Evolutionary conservation across 2,329 filamentous ascomycete genomes (phyloP).

Genomic region (Colletotrichum sp.): DNA sequence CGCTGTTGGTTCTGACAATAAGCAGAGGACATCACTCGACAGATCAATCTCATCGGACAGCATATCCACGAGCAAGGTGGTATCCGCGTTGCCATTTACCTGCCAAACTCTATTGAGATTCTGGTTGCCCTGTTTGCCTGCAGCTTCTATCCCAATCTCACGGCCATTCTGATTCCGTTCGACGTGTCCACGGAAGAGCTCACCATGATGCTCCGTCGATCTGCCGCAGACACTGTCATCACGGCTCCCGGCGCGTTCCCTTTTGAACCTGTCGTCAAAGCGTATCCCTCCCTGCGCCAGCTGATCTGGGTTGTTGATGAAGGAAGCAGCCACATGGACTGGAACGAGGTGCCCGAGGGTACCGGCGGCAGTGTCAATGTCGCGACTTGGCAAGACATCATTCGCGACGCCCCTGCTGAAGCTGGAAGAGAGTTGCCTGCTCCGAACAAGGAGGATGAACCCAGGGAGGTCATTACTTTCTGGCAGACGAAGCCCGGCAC

Average conservation of each 20-base stretch:
- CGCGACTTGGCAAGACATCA: constrained; percentile 90
- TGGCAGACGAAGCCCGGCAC: constrained; percentile 62
- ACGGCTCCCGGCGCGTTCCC: constrained; percentile 88
- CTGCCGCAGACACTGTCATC: constrained; percentile 80
- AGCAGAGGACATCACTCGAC: constrained; percentile 74
- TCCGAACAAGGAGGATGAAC: constrained; percentile 57
- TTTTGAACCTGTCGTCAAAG: constrained; percentile 72
- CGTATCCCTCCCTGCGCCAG: constrained; percentile 74
- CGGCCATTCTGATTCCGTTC: constrained; percentile 84
- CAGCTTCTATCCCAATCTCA: constrained; percentile 82
- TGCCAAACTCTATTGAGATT: constrained; percentile 93
- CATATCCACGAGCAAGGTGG: constrained; percentile 74
- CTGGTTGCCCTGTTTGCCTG: constrained; percentile 84
- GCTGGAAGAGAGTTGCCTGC: constrained; percentile 69
- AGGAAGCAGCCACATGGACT: constrained; percentile 91
- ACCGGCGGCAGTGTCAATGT: constrained; percentile 78
- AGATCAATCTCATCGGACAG: constrained; percentile 87
- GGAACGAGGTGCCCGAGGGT: constrained; percentile 85
- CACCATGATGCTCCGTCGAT: constrained; percentile 73
- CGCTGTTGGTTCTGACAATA: background rate
- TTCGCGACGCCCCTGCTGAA: constrained; percentile 70
- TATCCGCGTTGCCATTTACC: constrained; percentile 83
- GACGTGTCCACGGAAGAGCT: constrained; percentile 74
- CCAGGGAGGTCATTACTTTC: constrained; percentile 68
- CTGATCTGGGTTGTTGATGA: constrained; percentile 93